Percentiles rank a stretch among this genome's conserved stretches.
Conservation (phyloP, 2,329 filamentous ascomycete genomes). For the Endoconidiophora polonica region DNA sequence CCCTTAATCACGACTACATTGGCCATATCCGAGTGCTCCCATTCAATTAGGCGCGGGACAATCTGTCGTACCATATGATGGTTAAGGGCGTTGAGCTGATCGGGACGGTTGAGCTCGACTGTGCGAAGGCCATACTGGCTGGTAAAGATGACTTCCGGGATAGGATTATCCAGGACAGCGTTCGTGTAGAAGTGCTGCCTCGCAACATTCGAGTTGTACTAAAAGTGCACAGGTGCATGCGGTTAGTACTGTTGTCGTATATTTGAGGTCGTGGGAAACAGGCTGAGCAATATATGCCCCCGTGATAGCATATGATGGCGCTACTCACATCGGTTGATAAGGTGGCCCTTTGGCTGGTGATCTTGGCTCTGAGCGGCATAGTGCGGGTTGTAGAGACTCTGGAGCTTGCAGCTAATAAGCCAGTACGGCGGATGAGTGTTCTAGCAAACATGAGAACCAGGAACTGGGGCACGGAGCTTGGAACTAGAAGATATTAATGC, state of each 20-base stretch:
- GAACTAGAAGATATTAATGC: conserved; percentile 1
- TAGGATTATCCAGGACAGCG: conserved; percentile 39
- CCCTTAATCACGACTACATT: conserved; percentile 90
- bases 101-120: conserved; percentile 84
- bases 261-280: too few relatives aligned
- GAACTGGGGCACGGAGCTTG: too few relatives aligned
- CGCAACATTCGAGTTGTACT: not conserved
- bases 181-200: not conserved
- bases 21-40: conserved; percentile 86
- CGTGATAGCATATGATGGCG: too few relatives aligned
- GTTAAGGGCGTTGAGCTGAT: conserved; percentile 83
- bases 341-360: conserved; percentile 19
- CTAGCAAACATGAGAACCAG: conserved; percentile 9
- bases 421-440: conserved; percentile 26
- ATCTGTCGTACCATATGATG: conserved; percentile 94
- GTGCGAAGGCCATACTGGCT: conserved; percentile 77
- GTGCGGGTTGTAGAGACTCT: conserved; percentile 22
- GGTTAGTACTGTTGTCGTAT: too few relatives aligned
- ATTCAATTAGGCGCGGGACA: conserved; percentile 72
- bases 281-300: too few relatives aligned
- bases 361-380: conserved; percentile 73
- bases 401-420: conserved; percentile 30
- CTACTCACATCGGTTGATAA: too few relatives aligned
- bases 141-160: conserved; percentile 85
- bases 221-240: too few relatives aligned